A percentile compares a stretch with the other conserved stretches of the same genome.
phyloP scores from a whole-genome alignment of 768 basidiomycete genomes.

The Cyclocybe cylindracea region DNA sequence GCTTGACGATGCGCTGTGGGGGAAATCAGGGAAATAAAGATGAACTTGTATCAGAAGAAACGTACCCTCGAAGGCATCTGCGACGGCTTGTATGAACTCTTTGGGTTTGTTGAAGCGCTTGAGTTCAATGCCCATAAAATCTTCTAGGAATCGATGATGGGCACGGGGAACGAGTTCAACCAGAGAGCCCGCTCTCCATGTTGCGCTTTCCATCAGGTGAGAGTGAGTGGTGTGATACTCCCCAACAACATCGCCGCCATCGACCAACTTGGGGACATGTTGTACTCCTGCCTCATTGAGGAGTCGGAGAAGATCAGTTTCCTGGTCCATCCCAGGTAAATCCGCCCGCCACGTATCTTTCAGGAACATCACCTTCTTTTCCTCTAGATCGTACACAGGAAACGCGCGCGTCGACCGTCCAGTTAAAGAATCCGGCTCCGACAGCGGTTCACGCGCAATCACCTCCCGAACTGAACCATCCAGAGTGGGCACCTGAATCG shows the following conservation, averaged over 20 bases:
- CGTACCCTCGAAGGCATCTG: too few species aligned
- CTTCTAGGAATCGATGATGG: too few species aligned
- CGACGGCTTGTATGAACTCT: too few species aligned
- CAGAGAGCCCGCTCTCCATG: too few species aligned
- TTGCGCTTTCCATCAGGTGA: too few species aligned
- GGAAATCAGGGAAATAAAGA: too few species aligned
- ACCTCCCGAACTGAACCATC: neutral
- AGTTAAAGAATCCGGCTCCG: neutral
- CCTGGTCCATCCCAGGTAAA: neutral
- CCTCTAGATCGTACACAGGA: neutral
- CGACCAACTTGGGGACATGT: slow-evolving; percentile 3
- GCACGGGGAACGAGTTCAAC: too few species aligned
- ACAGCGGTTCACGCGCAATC: neutral
- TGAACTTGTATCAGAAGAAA: too few species aligned
- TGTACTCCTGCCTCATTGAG: neutral
- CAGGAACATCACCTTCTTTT: neutral
- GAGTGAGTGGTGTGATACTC: neutral
- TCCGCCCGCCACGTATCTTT: slow-evolving; percentile 6
- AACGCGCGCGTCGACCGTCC: slow-evolving; percentile 1
- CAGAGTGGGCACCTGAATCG: neutral
- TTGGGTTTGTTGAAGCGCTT: too few species aligned
- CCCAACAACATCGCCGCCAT: slow-evolving; percentile 1
- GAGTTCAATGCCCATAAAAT: too few species aligned
- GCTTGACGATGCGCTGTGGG: too few species aligned
- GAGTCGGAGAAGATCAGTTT: neutral